Conservation (phyloP, 768 basidiomycete genomes). For the Tricholoma bakamatsutake region DNA sequence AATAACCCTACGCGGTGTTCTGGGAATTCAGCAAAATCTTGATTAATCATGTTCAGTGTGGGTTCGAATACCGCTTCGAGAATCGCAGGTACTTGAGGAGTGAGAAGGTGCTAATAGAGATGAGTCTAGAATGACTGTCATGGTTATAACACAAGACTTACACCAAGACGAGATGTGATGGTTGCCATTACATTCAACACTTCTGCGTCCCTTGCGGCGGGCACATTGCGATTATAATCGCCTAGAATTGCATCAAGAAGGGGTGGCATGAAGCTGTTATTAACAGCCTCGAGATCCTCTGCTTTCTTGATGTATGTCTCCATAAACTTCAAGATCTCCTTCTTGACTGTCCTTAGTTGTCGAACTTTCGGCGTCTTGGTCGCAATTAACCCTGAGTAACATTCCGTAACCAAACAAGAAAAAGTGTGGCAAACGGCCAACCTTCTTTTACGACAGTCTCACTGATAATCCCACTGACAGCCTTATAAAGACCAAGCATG, state of each 20-base stretch:
- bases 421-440: slow-evolving; percentile 22
- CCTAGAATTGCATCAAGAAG: slow-evolving; percentile 96
- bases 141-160: slow-evolving; percentile 34
- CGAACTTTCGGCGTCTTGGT: slow-evolving; percentile 97
- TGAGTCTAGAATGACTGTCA: slow-evolving; percentile 9
- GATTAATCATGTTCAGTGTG: slow-evolving; percentile 97
- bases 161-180: slow-evolving; percentile 83
- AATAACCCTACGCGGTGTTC: slow-evolving; percentile 98
- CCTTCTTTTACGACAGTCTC: slow-evolving; percentile 86
- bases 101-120: slow-evolving; percentile 62
- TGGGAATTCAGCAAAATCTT: slow-evolving; percentile 98
- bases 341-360: slow-evolving; percentile 92
- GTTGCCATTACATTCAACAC: slow-evolving; percentile 97
- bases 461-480: slow-evolving; percentile 94
- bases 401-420: neutral
- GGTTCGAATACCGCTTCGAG: slow-evolving; percentile 97
- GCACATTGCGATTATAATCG: slow-evolving; percentile 93
- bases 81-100: slow-evolving; percentile 90
- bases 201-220: slow-evolving; percentile 91
- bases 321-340: slow-evolving; percentile 95
- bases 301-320: slow-evolving; percentile 98
- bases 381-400: slow-evolving; percentile 67
- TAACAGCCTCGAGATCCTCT: slow-evolving; percentile 92
- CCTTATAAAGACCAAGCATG: slow-evolving; percentile 97
- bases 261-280: slow-evolving; percentile 88